Evolutionary conservation across 202 grass and related monocot species (phyloP), one percentile per base, ranked within the genome.

Genomic region (Sporobolus alterniflorus): DNA sequence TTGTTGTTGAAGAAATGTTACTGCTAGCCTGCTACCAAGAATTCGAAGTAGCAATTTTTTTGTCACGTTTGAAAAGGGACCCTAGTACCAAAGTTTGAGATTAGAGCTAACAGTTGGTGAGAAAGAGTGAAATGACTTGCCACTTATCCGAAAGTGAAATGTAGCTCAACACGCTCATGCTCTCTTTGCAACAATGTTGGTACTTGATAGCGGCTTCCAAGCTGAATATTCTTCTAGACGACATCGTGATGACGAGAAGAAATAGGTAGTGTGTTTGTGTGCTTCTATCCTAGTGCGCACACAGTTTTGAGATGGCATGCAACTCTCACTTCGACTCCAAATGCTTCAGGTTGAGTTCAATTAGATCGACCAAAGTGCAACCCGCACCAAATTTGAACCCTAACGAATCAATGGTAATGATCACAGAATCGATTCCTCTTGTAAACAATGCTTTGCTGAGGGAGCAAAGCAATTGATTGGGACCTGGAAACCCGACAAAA

Each of bases 301-400:
- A 87, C 21, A 32, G 46, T 32, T 79, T 57, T 32, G 56, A 16
- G 32, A 52, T 70, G 73, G 30, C 52, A 82, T 69, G 14, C n/a
- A 31, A 75, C 48, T 26, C 33, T 9, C 74, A 20, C 61, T 26
- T 81, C 20, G 36, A 8, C 36, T n/a, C n/a, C n/a, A 55, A 51
- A 77, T 66, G 66, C 79, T 88, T 77, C 36, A 72, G 18, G 7
- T 59, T 51, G 33, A 36, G 34, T 77, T 36, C 56, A 83, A 82
- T 73, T 44, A 77, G 64, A 71, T 52, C 42, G 31, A 69, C 41
- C 64, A 42, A 16, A 74, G 44, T 67, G 33, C 69, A 72, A 59
- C 25, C 33, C 12, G 79, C 43, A 66, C 40, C 12, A 36, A 74
- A 4, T 16, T 0, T 59, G 50, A 75, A 64, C 11, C 11, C 33